A percentile compares a stretch with the other conserved stretches of the same genome.
phyloP scores from a whole-genome alignment of 208 protist genomes.

The Blastocrithidia nonstop region DNA sequence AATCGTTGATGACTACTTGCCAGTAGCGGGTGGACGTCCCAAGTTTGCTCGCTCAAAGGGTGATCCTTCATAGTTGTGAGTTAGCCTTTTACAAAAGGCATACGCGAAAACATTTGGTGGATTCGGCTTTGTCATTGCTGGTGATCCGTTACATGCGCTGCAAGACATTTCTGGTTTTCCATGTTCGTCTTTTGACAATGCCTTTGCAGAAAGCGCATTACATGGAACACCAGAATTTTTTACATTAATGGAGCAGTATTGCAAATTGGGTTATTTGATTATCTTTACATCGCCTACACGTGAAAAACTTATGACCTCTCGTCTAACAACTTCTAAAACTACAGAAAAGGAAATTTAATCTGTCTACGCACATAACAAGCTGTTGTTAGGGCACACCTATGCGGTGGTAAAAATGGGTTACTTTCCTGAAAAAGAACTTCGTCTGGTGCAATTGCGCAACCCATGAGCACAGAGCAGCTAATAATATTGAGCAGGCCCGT shows the following conservation, averaged over 20 bases:
- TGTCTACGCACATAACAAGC: conserved; percentile 28
- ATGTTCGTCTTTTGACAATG: conserved; percentile 51
- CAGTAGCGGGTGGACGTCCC: conserved; percentile 29
- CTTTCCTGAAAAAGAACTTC: conserved; percentile 23
- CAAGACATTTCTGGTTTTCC: conserved; percentile 68
- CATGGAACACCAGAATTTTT: conserved; percentile 42
- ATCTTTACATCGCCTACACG: conserved; percentile 47
- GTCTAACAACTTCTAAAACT: conserved; percentile 10
- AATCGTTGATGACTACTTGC: conserved; percentile 79
- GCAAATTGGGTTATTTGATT: conserved; percentile 25
- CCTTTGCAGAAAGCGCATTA: conserved; percentile 22
- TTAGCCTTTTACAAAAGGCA: conserved; percentile 71
- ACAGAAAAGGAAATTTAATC: conserved; percentile 15
- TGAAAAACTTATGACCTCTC: conserved; percentile 26
- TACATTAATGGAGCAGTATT: conserved; percentile 21
- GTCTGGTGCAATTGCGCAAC: conserved; percentile 50
- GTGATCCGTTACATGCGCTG: conserved; percentile 55
- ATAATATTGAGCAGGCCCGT: conserved; percentile 29
- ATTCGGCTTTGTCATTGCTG: conserved; percentile 64
- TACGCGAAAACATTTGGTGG: conserved; percentile 78
- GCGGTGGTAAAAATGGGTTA: conserved; percentile 34
- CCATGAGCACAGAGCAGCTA: conserved; percentile 20
- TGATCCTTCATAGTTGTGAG: conserved; percentile 68
- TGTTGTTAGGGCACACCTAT: conserved; percentile 49
- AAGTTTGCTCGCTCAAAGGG: conserved; percentile 42